Base-by-base conservation (phyloP, 2,329 filamentous ascomycete genomes). In the Aspergillus ochraceus region DNA sequence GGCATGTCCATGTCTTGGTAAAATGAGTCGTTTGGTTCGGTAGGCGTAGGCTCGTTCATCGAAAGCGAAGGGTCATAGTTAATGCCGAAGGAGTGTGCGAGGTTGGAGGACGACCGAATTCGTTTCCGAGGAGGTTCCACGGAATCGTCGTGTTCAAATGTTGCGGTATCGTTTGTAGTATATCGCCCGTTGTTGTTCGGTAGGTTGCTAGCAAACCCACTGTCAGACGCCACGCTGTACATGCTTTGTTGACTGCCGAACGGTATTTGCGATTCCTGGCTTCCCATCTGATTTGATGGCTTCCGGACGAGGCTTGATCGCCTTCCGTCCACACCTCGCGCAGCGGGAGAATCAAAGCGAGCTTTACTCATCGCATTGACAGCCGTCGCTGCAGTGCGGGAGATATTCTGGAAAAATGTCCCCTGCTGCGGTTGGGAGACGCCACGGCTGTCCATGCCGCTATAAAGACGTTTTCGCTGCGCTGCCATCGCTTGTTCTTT, bases 401-500 rank as follows among this genome's bases (percentile, higher is more conserved):
- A 98, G 64, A 99, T 98, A 71, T 96, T 97, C 72, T 93, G 93
- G 81, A 99, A 98, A 74, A 97, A 97, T 1, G 95, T 97, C 19
- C 92, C 93, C 51, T 90, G 88, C 19, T 81, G 87, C 68, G 70
- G 78, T 63, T 84, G 81, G 55, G 85, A 87, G 68, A 86, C 87
- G 12, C 83, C 79, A 53, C 92, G 85, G 52, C 83, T 86, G 59
- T 96, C 91, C 55, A 86, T 81, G 50, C 84, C 86, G 66, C 90
- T 96, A 78, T 97, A 98, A 77, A 97, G 87, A 65, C 94, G 87
- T 76, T 99, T 98, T 66, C 95, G 83, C 77, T 92, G 90, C 5
- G 94, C 94, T 11, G 95, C 95, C 93, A 98, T 97, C 61, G 95
- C 95, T 77, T 98, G 95, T 77, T 98, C 95, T 77, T 99, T 99